Base-by-base conservation (phyloP, 2,329 filamentous ascomycete species). In the Xylariaceae sp. region DNA sequence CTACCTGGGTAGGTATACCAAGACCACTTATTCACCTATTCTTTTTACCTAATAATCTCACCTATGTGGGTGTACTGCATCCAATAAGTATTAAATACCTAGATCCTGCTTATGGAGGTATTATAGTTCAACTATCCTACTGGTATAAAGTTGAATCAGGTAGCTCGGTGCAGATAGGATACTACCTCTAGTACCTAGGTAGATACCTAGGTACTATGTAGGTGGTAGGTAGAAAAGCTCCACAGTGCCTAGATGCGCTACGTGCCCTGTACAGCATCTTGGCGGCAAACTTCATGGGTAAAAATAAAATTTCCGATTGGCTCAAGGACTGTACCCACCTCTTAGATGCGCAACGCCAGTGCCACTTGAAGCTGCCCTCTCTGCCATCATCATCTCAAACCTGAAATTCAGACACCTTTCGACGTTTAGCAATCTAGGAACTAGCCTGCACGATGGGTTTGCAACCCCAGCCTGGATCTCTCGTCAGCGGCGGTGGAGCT, bases 391-490 rank as follows among this genome's bases (percentile, higher is more conserved):
- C 36, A 37, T 29, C 28, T 17, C 14, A 19, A 19, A n/a, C n/a
- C n/a, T n/a, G n/a, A n/a, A n/a, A 28, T 39, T 24, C 6, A 31
- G 7, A 12, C 16, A 31, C 31, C 9, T 23, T 21, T 39, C 31
- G 28, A 19, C 21, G 3, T 50, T 47, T n/a, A 34, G n/a, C 45
- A 24, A 44, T 31, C 39, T 31, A 28, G 55, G 41, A 34, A 29
- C 21, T 46, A 3, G 19, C 39, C 56, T 54, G 39, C 40, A 63
- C 8, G 41, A 70, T 70, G 68, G 67, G 67, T 23, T 64, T 69
- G 16, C 65, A 67, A 49, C 63, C 67, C 37, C 67, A 66, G 41
- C 53, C 64, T 24, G 67, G 56, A 26, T 64, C 66, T 44, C 14
- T 23, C 12, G 47, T 50, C 12, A 51, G 59, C 26, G 63, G 63